Percentiles rank a stretch among this genome's conserved stretches.
phyloP scores from a whole-genome alignment of 495 filamentous ascomycete species.

The Annulohypoxylon nitens region DNA sequence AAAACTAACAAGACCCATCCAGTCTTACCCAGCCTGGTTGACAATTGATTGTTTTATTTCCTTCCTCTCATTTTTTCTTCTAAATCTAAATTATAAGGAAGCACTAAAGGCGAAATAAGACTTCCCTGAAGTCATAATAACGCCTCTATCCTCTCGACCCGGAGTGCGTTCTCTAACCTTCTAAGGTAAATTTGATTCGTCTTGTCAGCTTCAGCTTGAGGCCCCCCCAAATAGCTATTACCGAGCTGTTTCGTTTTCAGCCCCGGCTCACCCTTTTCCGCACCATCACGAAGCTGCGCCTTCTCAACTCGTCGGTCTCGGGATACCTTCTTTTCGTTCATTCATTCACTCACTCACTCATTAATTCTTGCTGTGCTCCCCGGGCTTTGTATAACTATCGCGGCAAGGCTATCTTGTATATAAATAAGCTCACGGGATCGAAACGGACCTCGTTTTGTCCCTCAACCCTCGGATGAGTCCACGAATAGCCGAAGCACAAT shows the following conservation, averaged over 20 bases:
- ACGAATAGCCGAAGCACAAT: slow-evolving; percentile 12
- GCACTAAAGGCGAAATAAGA: slow-evolving; percentile 13
- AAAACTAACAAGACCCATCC: slow-evolving; percentile 32
- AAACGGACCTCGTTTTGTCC: slow-evolving; percentile 4
- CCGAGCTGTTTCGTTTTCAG: slow-evolving; percentile 33
- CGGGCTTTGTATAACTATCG: slow-evolving; percentile 25
- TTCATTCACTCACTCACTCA: slow-evolving; percentile 8
- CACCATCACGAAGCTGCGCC: slow-evolving; percentile 28
- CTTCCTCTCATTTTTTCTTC: slow-evolving; percentile 4
- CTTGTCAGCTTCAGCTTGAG: slow-evolving; percentile 24
- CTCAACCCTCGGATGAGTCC: slow-evolving; percentile 30
- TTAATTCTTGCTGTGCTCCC: background rate
- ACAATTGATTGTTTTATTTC: slow-evolving; percentile 25
- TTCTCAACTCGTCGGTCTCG: slow-evolving; percentile 19
- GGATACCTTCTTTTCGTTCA: slow-evolving; percentile 22
- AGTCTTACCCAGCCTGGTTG: slow-evolving; percentile 19
- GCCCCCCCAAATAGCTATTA: slow-evolving; percentile 35
- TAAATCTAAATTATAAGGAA: slow-evolving; percentile 18
- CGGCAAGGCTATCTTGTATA: slow-evolving; percentile 22
- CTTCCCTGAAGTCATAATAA: slow-evolving; percentile 9
- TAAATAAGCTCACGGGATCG: slow-evolving; percentile 14
- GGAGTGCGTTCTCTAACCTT: slow-evolving; percentile 15
- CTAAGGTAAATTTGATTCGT: background rate
- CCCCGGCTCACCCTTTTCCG: slow-evolving; percentile 32
- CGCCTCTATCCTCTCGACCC: background rate